These are phyloP conservation scores for Chimonanthus salicifolius DNA, from an alignment of 164 flowering plant genomes.

Conservation along the genomic window DNA sequence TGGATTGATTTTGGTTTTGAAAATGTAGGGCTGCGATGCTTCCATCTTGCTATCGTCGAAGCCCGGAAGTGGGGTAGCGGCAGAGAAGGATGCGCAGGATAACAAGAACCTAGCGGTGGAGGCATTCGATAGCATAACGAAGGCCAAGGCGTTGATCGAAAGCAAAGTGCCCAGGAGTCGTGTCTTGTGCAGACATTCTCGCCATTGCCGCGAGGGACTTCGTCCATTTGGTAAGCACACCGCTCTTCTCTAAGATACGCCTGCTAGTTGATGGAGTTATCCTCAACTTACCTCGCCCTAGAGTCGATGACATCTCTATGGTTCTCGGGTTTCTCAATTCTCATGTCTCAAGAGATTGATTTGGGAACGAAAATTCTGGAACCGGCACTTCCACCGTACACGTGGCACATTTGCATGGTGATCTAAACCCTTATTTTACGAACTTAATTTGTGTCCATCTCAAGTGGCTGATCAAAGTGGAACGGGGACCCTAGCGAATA, in stretches of 20 bases:
- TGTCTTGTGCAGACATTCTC: conserved; percentile 92
- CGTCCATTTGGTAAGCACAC: conserved; percentile 59
- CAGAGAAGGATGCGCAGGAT: conserved; percentile 74
- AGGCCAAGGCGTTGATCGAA: conserved; percentile 74
- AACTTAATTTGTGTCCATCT: no score
- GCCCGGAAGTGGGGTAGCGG: conserved; percentile 40
- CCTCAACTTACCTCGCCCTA: not conserved
- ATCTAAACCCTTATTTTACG: no score
- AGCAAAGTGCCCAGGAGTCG: conserved; percentile 79
- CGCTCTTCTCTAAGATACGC: not conserved
- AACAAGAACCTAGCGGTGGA: conserved; percentile 51
- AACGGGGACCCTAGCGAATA: no score
- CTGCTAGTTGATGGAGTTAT: not conserved
- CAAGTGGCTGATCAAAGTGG: no score
- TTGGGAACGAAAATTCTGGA: no score
- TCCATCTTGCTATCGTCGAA: conserved; percentile 58
- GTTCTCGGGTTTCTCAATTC: not conserved
- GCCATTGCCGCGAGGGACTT: conserved; percentile 85
- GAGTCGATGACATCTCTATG: not conserved
- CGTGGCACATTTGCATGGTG: no score
- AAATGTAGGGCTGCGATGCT: conserved; percentile 77
- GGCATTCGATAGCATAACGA: conserved; percentile 53
- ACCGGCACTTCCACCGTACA: no score
- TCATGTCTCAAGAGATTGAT: not conserved
- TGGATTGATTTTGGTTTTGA: not conserved